Conservation (phyloP, 495 filamentous ascomycete genomes). For the Jackrogersella multiformis region DNA sequence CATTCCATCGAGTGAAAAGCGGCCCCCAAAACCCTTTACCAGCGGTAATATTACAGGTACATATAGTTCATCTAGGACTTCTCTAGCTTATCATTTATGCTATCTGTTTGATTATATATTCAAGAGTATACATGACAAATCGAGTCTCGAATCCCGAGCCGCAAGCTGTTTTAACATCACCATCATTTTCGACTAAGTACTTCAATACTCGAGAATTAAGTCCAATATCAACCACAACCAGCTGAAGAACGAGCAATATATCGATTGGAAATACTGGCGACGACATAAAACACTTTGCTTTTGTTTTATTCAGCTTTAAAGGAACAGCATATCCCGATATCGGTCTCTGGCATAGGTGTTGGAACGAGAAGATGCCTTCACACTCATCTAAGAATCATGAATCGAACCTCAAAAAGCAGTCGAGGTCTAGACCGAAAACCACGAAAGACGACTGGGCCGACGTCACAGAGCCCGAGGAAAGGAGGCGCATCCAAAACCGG, state of each 20-base stretch:
- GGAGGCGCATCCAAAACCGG: constrained; percentile 68
- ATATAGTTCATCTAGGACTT: background rate
- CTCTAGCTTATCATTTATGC: background rate
- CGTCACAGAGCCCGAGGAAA: constrained; percentile 67
- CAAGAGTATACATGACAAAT: constrained; percentile 1
- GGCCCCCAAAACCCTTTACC: constrained; percentile 28
- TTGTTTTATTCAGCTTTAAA: background rate
- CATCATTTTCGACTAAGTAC: background rate
- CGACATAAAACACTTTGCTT: background rate
- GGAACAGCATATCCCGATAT: background rate
- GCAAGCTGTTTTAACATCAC: constrained; percentile 1
- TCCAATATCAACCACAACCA: constrained; percentile 5
- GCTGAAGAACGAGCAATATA: background rate
- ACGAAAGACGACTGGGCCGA: constrained; percentile 67
- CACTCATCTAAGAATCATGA: constrained; percentile 46
- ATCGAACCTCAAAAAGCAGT: constrained; percentile 46
- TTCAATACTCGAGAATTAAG: background rate
- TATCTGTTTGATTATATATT: constrained; percentile 8
- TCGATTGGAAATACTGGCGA: background rate
- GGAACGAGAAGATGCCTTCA: constrained; percentile 46
- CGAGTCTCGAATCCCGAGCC: background rate
- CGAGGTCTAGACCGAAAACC: constrained; percentile 44
- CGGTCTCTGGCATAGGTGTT: constrained; percentile 2
- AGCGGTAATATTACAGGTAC: constrained; percentile 2
- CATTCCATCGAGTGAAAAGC: constrained; percentile 21